Evolutionary conservation across 129 eudicot genomes (phyloP).

Genomic region (Flaveria brownii): DNA sequence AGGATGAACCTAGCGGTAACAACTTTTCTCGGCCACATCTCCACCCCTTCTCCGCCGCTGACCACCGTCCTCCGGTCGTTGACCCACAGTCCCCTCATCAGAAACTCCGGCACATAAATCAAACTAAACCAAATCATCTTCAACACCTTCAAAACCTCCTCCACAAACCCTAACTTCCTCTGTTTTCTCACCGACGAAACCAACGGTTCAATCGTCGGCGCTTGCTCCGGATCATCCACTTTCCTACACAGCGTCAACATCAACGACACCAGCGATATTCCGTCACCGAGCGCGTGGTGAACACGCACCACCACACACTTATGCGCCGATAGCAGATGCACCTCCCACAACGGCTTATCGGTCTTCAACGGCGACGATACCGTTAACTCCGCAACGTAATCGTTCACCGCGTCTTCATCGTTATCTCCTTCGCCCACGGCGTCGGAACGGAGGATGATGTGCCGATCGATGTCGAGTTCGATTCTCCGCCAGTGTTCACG

Average conservation of each 20-base stretch:
- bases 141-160: slow-evolving; percentile 22
- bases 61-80: slow-evolving; percentile 54
- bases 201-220: slow-evolving; percentile 40
- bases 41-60: slow-evolving; percentile 87
- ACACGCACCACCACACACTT: slow-evolving; percentile 59
- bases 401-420: slow-evolving; percentile 55
- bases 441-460: slow-evolving; percentile 52
- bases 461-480: slow-evolving; percentile 53
- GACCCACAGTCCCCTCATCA: slow-evolving; percentile 47
- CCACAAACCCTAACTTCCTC: slow-evolving; percentile 1
- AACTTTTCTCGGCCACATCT: slow-evolving; percentile 80
- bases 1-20: slow-evolving; percentile 63
- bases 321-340: slow-evolving; percentile 62
- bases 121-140: slow-evolving; percentile 52
- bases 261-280: slow-evolving; percentile 77
- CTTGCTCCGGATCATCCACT: slow-evolving; percentile 40
- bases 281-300: slow-evolving; percentile 92
- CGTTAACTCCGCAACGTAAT: slow-evolving; percentile 60
- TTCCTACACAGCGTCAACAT: slow-evolving; percentile 48
- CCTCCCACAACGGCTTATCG: slow-evolving; percentile 85
- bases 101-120: slow-evolving; percentile 47
- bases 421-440: slow-evolving; percentile 29
- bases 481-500: slow-evolving; percentile 63
- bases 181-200: not conserved
- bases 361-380: slow-evolving; percentile 59